A percentile compares a stretch with the other conserved stretches of the same genome.
Evolutionary conservation across 2,329 filamentous ascomycete genomes (phyloP).

Genomic region (Purpureocillium lavendulum): DNA sequence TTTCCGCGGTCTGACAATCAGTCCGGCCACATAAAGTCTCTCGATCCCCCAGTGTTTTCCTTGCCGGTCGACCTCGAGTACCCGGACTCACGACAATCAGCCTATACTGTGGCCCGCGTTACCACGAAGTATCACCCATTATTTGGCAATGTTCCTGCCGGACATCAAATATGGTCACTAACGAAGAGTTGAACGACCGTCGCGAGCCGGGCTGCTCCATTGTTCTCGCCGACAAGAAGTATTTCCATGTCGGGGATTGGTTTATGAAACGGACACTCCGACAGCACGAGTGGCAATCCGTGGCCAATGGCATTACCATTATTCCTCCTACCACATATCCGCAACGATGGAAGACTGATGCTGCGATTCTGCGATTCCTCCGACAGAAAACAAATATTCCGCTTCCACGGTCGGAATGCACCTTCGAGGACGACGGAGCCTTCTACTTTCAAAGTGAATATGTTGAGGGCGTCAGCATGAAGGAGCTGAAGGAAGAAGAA

Average conservation of each 20-base stretch:
- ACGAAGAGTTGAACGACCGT: constrained; percentile 5
- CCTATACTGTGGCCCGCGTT: too few relatives aligned
- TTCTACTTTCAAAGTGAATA: constrained; percentile 2
- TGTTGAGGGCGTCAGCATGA: constrained; percentile 4
- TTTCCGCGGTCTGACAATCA: too few relatives aligned
- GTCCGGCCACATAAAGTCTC: too few relatives aligned
- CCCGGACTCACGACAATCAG: too few relatives aligned
- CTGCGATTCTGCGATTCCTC: constrained; percentile 3
- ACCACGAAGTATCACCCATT: too few relatives aligned
- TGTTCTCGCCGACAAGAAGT: constrained; percentile 4
- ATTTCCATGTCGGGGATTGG: constrained; percentile 3
- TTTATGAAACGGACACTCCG: constrained; percentile 7
- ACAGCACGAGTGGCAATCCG: constrained; percentile 4
- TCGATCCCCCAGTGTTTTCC: too few relatives aligned
- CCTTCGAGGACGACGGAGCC: constrained; percentile 6
- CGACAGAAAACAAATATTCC: constrained; percentile 6
- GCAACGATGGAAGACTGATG: constrained; percentile 6
- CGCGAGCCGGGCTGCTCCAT: constrained; percentile 3
- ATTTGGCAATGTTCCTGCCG: not conserved
- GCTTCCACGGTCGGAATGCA: constrained; percentile 1
- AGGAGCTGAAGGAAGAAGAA: not conserved
- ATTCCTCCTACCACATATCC: constrained; percentile 2
- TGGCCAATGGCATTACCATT: not conserved
- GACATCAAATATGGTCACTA: constrained; percentile 3
- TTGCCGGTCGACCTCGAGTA: too few relatives aligned